Percentiles rank a stretch among this genome's conserved stretches.
Conservation (phyloP, 371 early-diverging fungal genomes). For the Apophysomyces variabilis region DNA sequence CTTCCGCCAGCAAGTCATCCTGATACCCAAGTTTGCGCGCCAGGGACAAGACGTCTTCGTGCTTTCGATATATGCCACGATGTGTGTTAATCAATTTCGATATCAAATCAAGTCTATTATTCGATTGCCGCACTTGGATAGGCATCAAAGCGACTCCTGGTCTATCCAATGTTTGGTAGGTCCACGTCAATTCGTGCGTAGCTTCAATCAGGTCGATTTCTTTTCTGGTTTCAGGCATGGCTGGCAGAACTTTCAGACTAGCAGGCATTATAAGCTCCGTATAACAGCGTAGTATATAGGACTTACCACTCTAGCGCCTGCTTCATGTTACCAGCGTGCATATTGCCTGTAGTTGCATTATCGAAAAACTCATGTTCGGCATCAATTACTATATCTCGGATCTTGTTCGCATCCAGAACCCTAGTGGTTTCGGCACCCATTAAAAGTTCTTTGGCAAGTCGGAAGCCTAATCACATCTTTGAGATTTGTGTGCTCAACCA, state of each 20-base stretch:
- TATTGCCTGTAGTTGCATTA: slow-evolving; percentile 75
- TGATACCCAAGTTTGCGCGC: slow-evolving; percentile 64
- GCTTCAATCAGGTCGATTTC: slow-evolving; percentile 79
- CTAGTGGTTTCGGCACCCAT: slow-evolving; percentile 51
- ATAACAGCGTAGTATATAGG: neutral
- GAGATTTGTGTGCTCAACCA: neutral
- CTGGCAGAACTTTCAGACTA: slow-evolving; percentile 70
- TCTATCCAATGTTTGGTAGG: slow-evolving; percentile 59
- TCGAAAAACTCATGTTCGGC: slow-evolving; percentile 79
- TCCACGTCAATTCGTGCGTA: slow-evolving; percentile 64
- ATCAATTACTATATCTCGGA: slow-evolving; percentile 71
- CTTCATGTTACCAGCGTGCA: slow-evolving; percentile 70
- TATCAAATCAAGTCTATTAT: slow-evolving; percentile 69
- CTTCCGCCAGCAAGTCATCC: slow-evolving; percentile 55
- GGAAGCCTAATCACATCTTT: slow-evolving; percentile 53
- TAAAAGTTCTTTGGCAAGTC: slow-evolving; percentile 67
- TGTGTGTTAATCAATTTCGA: slow-evolving; percentile 59
- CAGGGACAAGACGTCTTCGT: slow-evolving; percentile 59
- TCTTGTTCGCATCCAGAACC: slow-evolving; percentile 55
- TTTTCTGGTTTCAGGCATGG: slow-evolving; percentile 60
- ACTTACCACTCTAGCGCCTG: slow-evolving; percentile 77
- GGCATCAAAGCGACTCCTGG: slow-evolving; percentile 69
- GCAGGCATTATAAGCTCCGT: neutral
- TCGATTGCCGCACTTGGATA: slow-evolving; percentile 71
- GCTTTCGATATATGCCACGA: slow-evolving; percentile 54